Base-by-base conservation (phyloP, 2,329 filamentous ascomycete species). In the Pyrenophora teres region DNA sequence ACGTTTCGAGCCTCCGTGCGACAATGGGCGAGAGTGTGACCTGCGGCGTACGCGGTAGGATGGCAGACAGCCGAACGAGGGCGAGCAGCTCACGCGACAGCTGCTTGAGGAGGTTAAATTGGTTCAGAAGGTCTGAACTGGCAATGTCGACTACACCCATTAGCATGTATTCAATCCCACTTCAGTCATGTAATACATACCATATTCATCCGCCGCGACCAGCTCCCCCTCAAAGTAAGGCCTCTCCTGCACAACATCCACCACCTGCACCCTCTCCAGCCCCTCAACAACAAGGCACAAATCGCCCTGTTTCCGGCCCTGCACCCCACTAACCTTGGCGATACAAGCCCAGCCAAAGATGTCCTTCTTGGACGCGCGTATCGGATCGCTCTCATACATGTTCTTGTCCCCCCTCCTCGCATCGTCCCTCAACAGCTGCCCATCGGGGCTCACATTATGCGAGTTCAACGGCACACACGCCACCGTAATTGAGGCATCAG, bases 191-290 rank as follows among this genome's bases (percentile, higher is more conserved):
- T 19, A 15, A 30, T 23, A 50, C 81, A 56, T 76, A 89, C 85
- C 79, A 60, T 85, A 82, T 69, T 96, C 91, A 51, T 87, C 82
- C 64, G 87, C 84, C 49, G 88, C 81, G 52, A 81, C 81, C 19
- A 96, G 84, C 63, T 88, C 88, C 39, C 86, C 92, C 76, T 96
- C 92, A 62, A 96, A 92, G 70, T 89, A 96, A 2, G 92, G 90
- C 46, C 87, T 83, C 59, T 96, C 90, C 69, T 90, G 87, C 32
- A 84, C 81, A 40, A 94, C 76, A 66, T 85, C 87, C 44, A 91
- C 87, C 31, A 97, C 77, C 56, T 84, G 83, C 57, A 97, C 87
- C 35, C 94, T 83, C 57, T 87, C 82, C 15, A 90, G 81, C 13
- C 94, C 94, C 72, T 97, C 92, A 2, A 99, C 91, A 4, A 96